phyloP scores from a whole-genome alignment of 441 rosid species.

The Erysimum cheiri region DNA sequence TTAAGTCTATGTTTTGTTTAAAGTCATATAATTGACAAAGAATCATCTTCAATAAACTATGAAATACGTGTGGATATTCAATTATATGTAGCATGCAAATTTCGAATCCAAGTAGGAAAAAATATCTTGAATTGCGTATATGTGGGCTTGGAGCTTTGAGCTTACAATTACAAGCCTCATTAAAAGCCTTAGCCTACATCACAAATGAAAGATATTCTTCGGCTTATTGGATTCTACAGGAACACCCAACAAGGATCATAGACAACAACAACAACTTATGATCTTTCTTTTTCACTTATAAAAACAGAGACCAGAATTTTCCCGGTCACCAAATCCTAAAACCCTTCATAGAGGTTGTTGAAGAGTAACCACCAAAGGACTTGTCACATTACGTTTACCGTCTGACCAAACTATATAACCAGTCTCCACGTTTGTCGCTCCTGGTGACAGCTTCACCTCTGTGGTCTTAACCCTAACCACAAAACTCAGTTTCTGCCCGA shows the following conservation, averaged over 20 bases:
- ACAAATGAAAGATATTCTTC: neutral
- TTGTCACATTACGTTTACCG: conserved; percentile 64
- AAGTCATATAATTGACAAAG: too few relatives aligned
- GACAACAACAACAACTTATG: conserved; percentile 25
- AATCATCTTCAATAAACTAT: too few relatives aligned
- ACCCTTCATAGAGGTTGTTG: conserved; percentile 78
- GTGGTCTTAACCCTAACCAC: conserved; percentile 57
- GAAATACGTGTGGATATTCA: neutral
- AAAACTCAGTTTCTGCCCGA: conserved; percentile 69
- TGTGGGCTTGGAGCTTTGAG: conserved; percentile 14
- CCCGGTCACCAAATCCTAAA: conserved; percentile 30
- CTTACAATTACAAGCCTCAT: conserved; percentile 19
- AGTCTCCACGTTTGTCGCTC: conserved; percentile 55
- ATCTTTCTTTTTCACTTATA: conserved; percentile 26
- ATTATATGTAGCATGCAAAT: neutral
- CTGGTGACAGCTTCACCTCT: conserved; percentile 59
- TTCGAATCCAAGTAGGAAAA: neutral
- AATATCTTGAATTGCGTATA: neutral
- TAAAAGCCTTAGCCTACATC: conserved; percentile 26
- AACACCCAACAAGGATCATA: conserved; percentile 31
- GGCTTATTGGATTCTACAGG: conserved; percentile 1
- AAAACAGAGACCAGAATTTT: conserved; percentile 33
- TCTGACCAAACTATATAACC: conserved; percentile 70
- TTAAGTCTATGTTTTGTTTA: too few relatives aligned
- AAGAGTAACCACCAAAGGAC: conserved; percentile 77